Evolutionary conservation across 2,329 filamentous ascomycete genomes (phyloP), one percentile per base, ranked within the genome.

Genomic region (Aspergillus persii): DNA sequence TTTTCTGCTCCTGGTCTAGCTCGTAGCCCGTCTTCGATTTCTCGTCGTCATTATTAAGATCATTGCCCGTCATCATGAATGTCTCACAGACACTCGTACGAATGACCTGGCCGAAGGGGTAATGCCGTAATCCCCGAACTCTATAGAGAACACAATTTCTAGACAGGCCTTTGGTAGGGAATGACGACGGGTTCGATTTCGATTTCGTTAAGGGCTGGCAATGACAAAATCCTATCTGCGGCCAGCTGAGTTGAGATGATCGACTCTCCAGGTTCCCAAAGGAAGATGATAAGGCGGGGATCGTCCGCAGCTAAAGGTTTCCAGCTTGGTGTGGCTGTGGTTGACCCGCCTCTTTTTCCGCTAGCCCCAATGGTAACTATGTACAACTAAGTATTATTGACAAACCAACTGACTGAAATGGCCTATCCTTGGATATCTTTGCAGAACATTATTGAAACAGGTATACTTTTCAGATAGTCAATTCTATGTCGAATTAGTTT

Each of bases 1-100:
- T 8, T 11, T 15, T 47, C 44, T 47, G 44, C 18, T 27, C 44
- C 44, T 47, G 18, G 9, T 47, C 44, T 27, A 47, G 26, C 18
- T 50, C 23, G 27, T 31, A 9, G 7, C 71, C 58, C 75, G 60
- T 66, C 67, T 23, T 41, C 7, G 12, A 41, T n/a, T 5, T 41
- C 15, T 41, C 4, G 12, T 41, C 15, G 5, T 15, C 5, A 41
- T 41, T 6, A 6, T 41, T n/a, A n/a, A n/a, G 69, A 71, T 18
- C 12, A 23, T 26, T 8, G 44, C 26, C 44, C 4, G 6, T 27
- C 23, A 47, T 47, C 18, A 3, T n/a, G 36, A 41, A 41, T 4
- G 15, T 41, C 1, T n/a, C 36, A n/a, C 36, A 41, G 36, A n/a
- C 12, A 39, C 36, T 12, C 33, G 33, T 23, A 23, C 18, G 18